Base-by-base conservation (phyloP, 2,329 filamentous ascomycete species). In the Penicillium corylophilum region DNA sequence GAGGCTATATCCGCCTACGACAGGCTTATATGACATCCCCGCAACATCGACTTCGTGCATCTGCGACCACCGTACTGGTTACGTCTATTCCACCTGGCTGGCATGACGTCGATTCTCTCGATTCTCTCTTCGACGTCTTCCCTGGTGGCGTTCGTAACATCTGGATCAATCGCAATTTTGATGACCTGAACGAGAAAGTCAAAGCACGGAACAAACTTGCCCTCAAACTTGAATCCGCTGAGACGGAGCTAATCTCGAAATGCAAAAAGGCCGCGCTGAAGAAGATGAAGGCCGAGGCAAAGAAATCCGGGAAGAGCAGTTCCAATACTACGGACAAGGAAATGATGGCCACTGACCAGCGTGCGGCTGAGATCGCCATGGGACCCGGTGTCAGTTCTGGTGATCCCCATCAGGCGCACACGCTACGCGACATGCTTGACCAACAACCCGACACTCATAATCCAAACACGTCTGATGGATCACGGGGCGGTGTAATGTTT, bases 21-120 rank as follows among this genome's bases (percentile, higher is more conserved):
- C 94, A 99, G 71, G 90, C 95, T 48, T 96, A 95, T 64, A 79
- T 99, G 51, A 97, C 94, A 0, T 94, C 91, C 48, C 93, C 94
- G 2, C 90, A 97, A 71, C 94, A 99, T 72, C 89, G 94, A 18
- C 81, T 99, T 16, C 85, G 90, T 41, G 94, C 94, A 16, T 97
- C 93, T 15, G 93, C 94, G 2, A 99, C 93, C 5, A 99, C 94
- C 0, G 93, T 99, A 42, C 80, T 99, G 5, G 91, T 99, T 46
- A 94, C 87, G 57, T 88, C 87, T 10, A 96, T 99, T 46, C 94
- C 94, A 1, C 77, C 82, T 36, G 95, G 95, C 66, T 99, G 94
- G 94, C 83, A 95, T 7, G 90, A 83, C 2, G 82, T 90, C 44
- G 86, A 95, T 40, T 89, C 90, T 0, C 79, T 99, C 4, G 82